Conservation (phyloP, 2,329 filamentous ascomycete species). For the Exserohilum rostratum region DNA sequence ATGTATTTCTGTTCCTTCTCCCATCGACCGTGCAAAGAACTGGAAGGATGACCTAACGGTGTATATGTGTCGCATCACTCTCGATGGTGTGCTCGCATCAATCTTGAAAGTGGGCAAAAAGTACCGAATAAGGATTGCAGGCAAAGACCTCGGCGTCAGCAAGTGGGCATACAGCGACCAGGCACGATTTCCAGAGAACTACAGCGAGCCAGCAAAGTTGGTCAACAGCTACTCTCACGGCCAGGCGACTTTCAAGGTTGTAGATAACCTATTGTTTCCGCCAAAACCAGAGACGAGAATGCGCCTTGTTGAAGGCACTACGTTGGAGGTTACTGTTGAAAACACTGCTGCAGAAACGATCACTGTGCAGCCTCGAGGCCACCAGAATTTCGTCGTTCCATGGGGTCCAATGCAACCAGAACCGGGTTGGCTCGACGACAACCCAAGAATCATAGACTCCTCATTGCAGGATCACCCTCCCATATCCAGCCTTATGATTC, state of each 20-base stretch:
- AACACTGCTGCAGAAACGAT: neutral
- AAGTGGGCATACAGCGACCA: neutral
- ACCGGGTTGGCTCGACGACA: neutral
- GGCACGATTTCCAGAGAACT: neutral
- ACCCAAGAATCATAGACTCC: neutral
- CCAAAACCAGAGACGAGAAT: neutral
- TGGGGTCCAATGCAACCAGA: conserved; percentile 2
- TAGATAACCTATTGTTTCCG: neutral
- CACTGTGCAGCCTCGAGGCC: conserved; percentile 2
- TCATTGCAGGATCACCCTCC: neutral
- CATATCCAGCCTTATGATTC: neutral
- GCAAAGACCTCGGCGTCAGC: neutral
- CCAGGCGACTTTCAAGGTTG: neutral
- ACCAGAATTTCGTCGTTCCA: conserved; percentile 1
- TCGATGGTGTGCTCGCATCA: neutral
- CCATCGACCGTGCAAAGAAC: neutral
- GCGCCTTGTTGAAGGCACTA: neutral
- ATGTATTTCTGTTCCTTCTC: conserved; percentile 2
- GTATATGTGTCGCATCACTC: neutral
- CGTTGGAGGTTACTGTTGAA: neutral
- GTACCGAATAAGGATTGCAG: neutral
- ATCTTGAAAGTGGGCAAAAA: neutral
- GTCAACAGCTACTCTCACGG: conserved; percentile 4
- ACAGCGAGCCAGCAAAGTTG: neutral
- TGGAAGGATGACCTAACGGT: conserved; percentile 1